Evolutionary conservation across 495 filamentous ascomycete species (phyloP), one percentile per base, ranked within the genome.

Genomic region (Podospora pseudocomata): DNA sequence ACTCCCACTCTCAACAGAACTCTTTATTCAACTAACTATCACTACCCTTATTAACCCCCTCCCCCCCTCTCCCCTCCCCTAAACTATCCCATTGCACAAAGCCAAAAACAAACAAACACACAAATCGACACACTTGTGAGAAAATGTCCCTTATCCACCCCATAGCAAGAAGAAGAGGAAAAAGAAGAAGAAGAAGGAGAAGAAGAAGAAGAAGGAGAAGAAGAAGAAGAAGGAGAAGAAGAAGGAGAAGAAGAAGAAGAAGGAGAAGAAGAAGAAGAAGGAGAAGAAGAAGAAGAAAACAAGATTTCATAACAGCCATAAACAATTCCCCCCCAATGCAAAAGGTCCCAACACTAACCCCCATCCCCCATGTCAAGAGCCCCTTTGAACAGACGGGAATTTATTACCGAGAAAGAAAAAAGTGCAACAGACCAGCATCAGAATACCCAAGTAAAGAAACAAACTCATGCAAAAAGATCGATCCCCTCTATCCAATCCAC

Each of bases 231-330:
- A 60, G 28, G 19, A 57, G 27, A 57, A 18, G 11, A 23, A 53
- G 60, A 5, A 27, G 7, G 62, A 34, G 34, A 20, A 60, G 23
- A 67, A 60, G 28, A 30, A 57, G 27, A 64, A 61, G 20, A 57
- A 16, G 11, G 7, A 53, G 60, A 5, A 27, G 7, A 67, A 34
- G 34, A 19, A 60, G 23, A 67, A 60, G 28, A 30, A 57, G 27
- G 59, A 61, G 20, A 57, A 18, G 11, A 9, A 61, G 23, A 23
- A 23, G 23, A 23, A 23, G 58, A 62, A 56, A 67, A 67, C 13
- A 57, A 55, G 15, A 62, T 53, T 27, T 54, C 19, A 18, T 54
- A 26, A 55, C 32, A 39, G 58, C 18, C 27, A 54, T 23, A 62
- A 66, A 49, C 26, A 18, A 32, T 11, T 20, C 27, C 26, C 27